These are phyloP conservation scores for Rhazya stricta DNA, from an alignment of 257 asterid species.

Conservation along the genomic window DNA sequence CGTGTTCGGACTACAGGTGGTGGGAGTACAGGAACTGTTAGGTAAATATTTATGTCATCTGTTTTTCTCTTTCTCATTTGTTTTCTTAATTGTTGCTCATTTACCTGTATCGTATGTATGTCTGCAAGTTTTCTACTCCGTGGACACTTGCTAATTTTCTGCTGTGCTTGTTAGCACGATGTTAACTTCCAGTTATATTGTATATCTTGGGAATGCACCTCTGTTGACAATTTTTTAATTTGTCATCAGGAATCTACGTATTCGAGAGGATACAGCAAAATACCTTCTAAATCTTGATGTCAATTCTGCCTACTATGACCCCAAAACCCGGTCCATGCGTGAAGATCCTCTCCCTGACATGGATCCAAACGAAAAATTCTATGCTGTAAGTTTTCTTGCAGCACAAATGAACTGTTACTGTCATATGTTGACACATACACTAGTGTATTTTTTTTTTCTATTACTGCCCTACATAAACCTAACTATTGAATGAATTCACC, in stretches of 20 bases:
- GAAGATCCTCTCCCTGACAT: constrained; percentile 97
- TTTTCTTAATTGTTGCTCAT: neutral
- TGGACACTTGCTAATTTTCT: neutral
- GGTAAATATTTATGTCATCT: constrained; percentile 34
- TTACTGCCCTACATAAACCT: too few relatives aligned
- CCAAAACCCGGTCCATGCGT: constrained; percentile 97
- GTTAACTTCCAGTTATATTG: neutral
- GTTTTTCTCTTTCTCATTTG: neutral
- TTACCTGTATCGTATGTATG: neutral
- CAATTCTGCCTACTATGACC: constrained; percentile 91
- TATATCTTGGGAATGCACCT: neutral
- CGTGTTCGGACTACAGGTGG: constrained; percentile 99
- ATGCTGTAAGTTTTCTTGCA: constrained; percentile 46
- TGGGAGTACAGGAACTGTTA: constrained; percentile 98
- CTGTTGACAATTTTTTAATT: constrained; percentile 9
- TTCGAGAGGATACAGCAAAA: constrained; percentile 94
- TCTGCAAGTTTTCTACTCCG: neutral
- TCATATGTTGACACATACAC: neutral
- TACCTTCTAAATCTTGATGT: constrained; percentile 95
- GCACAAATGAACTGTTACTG: neutral
- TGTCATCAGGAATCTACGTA: constrained; percentile 72
- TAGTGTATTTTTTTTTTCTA: neutral
- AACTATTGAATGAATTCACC: neutral
- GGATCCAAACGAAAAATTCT: constrained; percentile 96
- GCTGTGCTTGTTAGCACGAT: neutral